These are phyloP conservation scores for Endogone sp. DNA, from an alignment of 192 early-diverging fungal genomes.

Conservation along the genomic window DNA sequence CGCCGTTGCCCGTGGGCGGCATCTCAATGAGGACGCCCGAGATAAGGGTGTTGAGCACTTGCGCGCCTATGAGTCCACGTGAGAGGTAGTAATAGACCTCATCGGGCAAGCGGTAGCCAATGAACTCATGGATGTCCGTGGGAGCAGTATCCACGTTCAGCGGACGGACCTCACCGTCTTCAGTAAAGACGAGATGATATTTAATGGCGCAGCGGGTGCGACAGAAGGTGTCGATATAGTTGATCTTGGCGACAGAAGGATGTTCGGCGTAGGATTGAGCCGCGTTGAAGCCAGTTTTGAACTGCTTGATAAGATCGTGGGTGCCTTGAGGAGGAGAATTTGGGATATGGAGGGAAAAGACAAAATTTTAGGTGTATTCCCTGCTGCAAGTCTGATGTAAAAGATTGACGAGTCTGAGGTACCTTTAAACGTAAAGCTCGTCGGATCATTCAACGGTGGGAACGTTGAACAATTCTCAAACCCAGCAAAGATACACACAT, in stretches of 20 bases:
- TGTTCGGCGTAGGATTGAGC: constrained; percentile 63
- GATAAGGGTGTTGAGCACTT: constrained; percentile 60
- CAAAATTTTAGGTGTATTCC: background rate
- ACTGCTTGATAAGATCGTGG: constrained; percentile 60
- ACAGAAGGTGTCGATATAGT: constrained; percentile 69
- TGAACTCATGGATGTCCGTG: constrained; percentile 76
- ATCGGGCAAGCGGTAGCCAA: constrained; percentile 74
- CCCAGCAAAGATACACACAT: constrained; percentile 78
- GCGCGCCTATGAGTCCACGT: constrained; percentile 59
- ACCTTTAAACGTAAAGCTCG: constrained; percentile 65
- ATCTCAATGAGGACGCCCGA: constrained; percentile 64
- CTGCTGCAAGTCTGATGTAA: background rate
- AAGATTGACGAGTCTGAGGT: constrained; percentile 20
- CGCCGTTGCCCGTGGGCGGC: constrained; percentile 77
- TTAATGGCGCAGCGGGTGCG: constrained; percentile 67
- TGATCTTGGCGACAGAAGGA: constrained; percentile 43
- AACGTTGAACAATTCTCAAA: constrained; percentile 73
- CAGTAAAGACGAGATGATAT: constrained; percentile 66
- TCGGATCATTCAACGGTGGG: constrained; percentile 54
- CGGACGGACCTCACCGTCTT: constrained; percentile 67
- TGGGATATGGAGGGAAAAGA: background rate
- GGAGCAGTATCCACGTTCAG: constrained; percentile 60
- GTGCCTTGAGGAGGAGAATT: constrained; percentile 12
- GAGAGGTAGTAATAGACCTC: constrained; percentile 66
- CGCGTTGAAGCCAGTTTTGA: constrained; percentile 69